A percentile compares a stretch with the other conserved stretches of the same genome.
Conservation (phyloP, 1,139 yeast genomes). For the Saccharomyces hybrid region DNA sequence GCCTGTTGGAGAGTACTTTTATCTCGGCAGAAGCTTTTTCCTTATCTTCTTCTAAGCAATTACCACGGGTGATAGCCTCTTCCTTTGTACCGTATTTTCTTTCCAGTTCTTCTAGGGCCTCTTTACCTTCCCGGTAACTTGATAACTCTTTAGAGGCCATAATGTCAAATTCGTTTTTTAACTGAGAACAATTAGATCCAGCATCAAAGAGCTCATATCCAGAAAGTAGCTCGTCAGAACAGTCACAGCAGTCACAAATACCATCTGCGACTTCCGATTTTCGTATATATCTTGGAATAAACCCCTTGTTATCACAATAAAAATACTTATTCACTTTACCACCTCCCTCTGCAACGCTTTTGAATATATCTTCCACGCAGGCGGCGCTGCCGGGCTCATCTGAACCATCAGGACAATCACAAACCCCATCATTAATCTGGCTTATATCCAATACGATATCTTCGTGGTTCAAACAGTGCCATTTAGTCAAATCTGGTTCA, state of each 20-base stretch:
- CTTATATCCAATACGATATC: conserved; percentile 49
- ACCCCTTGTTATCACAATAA: conserved; percentile 76
- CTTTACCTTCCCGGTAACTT: conserved; percentile 22
- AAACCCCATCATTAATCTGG: conserved; percentile 78
- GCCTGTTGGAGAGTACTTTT: conserved; percentile 6
- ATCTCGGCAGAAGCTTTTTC: conserved; percentile 5
- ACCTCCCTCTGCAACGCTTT: not conserved
- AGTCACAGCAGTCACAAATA: conserved; percentile 96
- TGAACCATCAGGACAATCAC: conserved; percentile 97
- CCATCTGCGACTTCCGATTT: conserved; percentile 72
- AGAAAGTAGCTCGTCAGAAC: conserved; percentile 65
- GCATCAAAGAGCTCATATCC: conserved; percentile 10
- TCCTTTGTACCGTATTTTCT: conserved; percentile 21
- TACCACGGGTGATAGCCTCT: conserved; percentile 2
- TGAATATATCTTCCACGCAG: conserved; percentile 39
- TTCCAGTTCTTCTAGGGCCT: conserved; percentile 25
- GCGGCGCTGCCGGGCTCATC: conserved; percentile 97
- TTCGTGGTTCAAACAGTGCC: conserved; percentile 67
- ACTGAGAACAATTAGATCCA: conserved; percentile 47
- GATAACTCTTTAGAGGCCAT: conserved; percentile 26
- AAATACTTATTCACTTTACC: conserved; percentile 33
- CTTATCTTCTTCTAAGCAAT: conserved; percentile 1
- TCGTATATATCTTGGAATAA: conserved; percentile 47
- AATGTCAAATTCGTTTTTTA: conserved; percentile 35
- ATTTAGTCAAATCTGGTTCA: conserved; percentile 34